Conservation (phyloP, 257 asterid species). For the Solanum stenotomum region DNA sequence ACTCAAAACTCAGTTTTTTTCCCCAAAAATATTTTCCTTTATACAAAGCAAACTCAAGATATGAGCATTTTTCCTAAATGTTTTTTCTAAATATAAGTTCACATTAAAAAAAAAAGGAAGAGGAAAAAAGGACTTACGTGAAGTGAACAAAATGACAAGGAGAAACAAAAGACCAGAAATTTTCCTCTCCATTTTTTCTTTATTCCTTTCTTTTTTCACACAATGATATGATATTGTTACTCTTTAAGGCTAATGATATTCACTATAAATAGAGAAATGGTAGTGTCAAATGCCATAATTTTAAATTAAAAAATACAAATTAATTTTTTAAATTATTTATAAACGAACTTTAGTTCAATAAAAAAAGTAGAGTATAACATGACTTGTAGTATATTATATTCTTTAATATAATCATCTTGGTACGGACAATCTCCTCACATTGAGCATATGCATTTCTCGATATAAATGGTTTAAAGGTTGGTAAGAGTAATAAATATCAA, state of each 20-base stretch:
- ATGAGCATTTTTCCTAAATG: neutral
- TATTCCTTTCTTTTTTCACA: neutral
- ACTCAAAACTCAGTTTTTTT: too few species aligned
- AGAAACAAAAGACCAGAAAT: constrained; percentile 20
- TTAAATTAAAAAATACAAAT: too few species aligned
- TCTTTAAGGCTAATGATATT: neutral
- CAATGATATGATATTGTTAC: too few species aligned
- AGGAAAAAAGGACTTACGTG: constrained; percentile 6
- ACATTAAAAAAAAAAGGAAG: neutral
- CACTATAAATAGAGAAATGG: neutral
- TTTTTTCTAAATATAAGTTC: neutral
- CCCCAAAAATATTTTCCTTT: too few species aligned
- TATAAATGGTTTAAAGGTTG: too few species aligned
- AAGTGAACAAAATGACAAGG: constrained; percentile 17
- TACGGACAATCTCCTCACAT: too few species aligned
- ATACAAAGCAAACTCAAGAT: neutral
- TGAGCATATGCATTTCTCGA: too few species aligned
- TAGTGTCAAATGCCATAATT: neutral
- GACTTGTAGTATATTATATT: neutral
- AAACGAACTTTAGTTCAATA: neutral
- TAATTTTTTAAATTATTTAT: too few species aligned
- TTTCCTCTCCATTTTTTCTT: constrained; percentile 12
- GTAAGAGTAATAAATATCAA: too few species aligned
- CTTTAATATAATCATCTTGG: too few species aligned
- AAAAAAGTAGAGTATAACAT: too few species aligned